Evolutionary conservation across 352 stramenopile genomes (phyloP).

Genomic region (Pythium monospermum): DNA sequence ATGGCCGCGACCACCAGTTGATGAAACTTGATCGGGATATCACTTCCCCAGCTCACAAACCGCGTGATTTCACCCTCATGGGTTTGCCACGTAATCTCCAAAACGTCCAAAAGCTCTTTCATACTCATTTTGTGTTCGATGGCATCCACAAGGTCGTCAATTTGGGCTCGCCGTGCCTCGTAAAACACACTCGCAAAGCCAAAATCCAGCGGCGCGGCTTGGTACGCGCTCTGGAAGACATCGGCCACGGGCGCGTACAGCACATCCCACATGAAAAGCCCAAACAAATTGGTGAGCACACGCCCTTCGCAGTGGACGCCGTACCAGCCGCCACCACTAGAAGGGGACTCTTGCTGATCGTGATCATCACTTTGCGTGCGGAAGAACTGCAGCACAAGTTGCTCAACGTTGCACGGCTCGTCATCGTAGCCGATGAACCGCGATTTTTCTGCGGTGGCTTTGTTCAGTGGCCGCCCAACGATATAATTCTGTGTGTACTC

Average conservation of each 20-base stretch:
- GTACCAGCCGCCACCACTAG: slow-evolving; percentile 56
- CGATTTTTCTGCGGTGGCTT: slow-evolving; percentile 70
- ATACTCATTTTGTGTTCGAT: slow-evolving; percentile 37
- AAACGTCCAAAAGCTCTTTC: slow-evolving; percentile 32
- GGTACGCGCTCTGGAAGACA: slow-evolving; percentile 87
- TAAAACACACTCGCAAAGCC: slow-evolving; percentile 58
- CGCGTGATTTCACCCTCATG: slow-evolving; percentile 48
- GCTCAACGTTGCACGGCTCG: slow-evolving; percentile 78
- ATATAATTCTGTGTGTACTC: slow-evolving; percentile 47
- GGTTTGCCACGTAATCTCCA: slow-evolving; percentile 37
- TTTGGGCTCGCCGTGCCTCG: slow-evolving; percentile 28
- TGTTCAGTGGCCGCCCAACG: slow-evolving; percentile 67
- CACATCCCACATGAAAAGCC: slow-evolving; percentile 86
- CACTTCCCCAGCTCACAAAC: slow-evolving; percentile 56
- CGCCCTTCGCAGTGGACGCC: slow-evolving; percentile 81
- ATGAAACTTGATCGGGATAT: slow-evolving; percentile 39
- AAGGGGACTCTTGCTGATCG: no score
- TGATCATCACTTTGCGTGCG: slow-evolving; percentile 24
- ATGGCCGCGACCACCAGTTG: slow-evolving; percentile 49
- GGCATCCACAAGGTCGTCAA: slow-evolving; percentile 39
- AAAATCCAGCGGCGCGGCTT: slow-evolving; percentile 67
- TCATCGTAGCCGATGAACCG: slow-evolving; percentile 87
- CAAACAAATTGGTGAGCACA: slow-evolving; percentile 70
- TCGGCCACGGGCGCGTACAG: slow-evolving; percentile 73
- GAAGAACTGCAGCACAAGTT: slow-evolving; percentile 81